phyloP scores from a whole-genome alignment of 768 basidiomycete genomes.

The Lactarius hengduanensis region DNA sequence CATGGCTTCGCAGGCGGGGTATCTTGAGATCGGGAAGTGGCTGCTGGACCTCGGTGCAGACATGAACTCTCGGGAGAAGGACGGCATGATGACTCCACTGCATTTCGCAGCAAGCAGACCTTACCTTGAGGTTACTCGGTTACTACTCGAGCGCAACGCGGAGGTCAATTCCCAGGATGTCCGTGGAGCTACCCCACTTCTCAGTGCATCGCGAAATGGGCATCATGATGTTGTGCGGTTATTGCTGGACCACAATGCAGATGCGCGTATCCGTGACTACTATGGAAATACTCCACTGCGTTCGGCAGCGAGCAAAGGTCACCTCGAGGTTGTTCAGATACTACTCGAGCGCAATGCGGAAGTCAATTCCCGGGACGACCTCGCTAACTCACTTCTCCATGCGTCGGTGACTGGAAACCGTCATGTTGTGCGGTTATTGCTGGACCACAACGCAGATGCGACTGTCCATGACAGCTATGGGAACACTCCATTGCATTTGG shows the following conservation, averaged over 20 bases:
- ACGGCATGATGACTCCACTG: background rate
- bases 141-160: background rate
- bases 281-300: too few relatives aligned
- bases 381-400: too few relatives aligned
- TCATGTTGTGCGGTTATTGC: background rate
- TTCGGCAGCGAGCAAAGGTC: too few relatives aligned
- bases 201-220: background rate
- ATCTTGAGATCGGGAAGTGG: background rate
- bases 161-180: background rate
- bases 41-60: background rate
- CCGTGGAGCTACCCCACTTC: background rate
- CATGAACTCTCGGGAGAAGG: background rate
- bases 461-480: background rate
- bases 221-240: background rate
- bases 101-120: background rate
- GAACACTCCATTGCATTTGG: background rate
- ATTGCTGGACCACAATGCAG: too few relatives aligned
- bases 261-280: too few relatives aligned
- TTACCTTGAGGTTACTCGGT: background rate
- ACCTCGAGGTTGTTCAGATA: too few relatives aligned
- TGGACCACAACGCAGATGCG: background rate
- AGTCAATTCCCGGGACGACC: too few relatives aligned
- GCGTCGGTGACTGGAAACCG: too few relatives aligned
- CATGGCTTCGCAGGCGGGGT: background rate
- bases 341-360: too few relatives aligned